Percentiles rank a stretch among this genome's conserved stretches.
These are phyloP conservation scores for Monosporascus sp. DNA, from an alignment of 2,329 filamentous ascomycete genomes.

Conservation along the genomic window DNA sequence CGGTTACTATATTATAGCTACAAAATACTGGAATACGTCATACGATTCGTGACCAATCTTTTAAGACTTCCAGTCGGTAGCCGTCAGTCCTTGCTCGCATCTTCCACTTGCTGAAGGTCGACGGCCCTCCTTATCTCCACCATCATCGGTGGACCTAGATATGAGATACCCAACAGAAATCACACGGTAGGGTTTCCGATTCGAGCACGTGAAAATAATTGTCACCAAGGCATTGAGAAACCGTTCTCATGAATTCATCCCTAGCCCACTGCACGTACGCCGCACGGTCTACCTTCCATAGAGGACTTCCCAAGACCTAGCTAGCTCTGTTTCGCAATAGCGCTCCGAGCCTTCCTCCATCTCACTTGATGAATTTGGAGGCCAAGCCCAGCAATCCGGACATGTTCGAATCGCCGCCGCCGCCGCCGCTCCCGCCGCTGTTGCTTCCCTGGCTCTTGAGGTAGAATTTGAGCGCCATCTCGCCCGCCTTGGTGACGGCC, in stretches of 20 bases:
- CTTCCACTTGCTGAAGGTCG: too few species aligned
- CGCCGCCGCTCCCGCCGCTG: conserved; percentile 32
- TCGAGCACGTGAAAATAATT: too few species aligned
- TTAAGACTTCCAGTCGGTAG: too few species aligned
- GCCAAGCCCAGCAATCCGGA: conserved; percentile 24
- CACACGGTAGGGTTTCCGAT: too few species aligned
- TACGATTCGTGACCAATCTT: too few species aligned
- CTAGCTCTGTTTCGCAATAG: not conserved
- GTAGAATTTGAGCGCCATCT: conserved; percentile 89
- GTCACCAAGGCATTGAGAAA: not conserved
- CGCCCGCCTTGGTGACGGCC: conserved; percentile 70
- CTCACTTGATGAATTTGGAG: conserved; percentile 25
- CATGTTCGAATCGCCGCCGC: conserved; percentile 19
- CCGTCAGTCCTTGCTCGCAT: too few species aligned
- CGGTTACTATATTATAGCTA: too few species aligned
- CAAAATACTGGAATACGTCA: too few species aligned
- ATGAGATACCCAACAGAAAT: too few species aligned
- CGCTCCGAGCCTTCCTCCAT: not conserved
- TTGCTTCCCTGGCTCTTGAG: conserved; percentile 65
- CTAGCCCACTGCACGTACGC: not conserved
- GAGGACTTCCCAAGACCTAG: not conserved
- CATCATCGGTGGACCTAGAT: too few species aligned
- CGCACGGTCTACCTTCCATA: not conserved
- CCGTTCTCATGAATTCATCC: not conserved
- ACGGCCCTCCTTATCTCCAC: too few species aligned